Percentiles rank a stretch among this genome's conserved stretches.
These are phyloP conservation scores for Nigrospora sphaerica DNA, from an alignment of 2,329 filamentous ascomycete genomes.

Conservation along the genomic window DNA sequence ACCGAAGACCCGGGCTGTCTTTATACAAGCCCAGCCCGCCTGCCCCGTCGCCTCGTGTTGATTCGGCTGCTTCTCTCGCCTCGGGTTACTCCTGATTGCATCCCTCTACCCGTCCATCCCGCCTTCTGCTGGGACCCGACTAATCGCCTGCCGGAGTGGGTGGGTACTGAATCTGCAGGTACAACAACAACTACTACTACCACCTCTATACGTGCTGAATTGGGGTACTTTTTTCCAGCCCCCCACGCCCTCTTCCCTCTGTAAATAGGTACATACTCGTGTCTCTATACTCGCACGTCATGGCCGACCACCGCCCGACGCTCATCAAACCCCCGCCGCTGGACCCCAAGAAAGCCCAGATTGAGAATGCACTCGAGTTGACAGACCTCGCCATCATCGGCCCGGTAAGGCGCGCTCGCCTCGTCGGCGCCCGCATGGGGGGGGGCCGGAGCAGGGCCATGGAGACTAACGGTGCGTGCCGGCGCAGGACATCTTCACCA, in stretches of 20 bases:
- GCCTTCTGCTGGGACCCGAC: no score
- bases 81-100: no score
- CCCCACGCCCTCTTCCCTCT: not conserved
- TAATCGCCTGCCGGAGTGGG: no score
- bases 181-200: no score
- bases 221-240: no score
- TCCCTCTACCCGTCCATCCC: no score
- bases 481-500: slow-evolving; percentile 81
- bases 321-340: slow-evolving; percentile 69
- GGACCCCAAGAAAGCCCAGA: slow-evolving; percentile 66
- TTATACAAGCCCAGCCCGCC: no score
- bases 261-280: not conserved
- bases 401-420: slow-evolving; percentile 47
- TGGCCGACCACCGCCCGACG: slow-evolving; percentile 34
- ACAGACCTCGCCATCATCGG: slow-evolving; percentile 71
- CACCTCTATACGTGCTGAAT: no score
- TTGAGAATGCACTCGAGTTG: slow-evolving; percentile 85
- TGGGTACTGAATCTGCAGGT: no score
- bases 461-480: not conserved
- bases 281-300: slow-evolving; percentile 5
- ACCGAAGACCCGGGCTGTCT: no score
- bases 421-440: not conserved
- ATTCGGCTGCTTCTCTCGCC: no score
- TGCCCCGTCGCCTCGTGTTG: no score
- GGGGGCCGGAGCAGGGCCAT: not conserved